Percentiles rank a stretch among this genome's conserved stretches.
These are phyloP conservation scores for Penicillium pulvis DNA, from an alignment of 495 filamentous ascomycete species.

Conservation along the genomic window DNA sequence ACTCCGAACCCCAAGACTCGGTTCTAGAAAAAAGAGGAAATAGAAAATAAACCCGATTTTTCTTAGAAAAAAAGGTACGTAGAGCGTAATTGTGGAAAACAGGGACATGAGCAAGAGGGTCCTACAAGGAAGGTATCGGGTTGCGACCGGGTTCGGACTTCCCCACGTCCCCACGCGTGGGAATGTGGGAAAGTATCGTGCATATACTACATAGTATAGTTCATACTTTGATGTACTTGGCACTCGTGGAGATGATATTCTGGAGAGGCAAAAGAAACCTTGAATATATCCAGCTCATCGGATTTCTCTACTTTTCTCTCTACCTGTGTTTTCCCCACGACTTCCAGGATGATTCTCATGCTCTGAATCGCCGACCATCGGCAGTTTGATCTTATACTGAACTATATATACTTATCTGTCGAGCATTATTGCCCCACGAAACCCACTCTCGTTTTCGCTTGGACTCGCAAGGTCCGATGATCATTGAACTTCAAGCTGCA, in stretches of 20 bases:
- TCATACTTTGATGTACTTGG: too few species aligned
- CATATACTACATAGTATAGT: too few species aligned
- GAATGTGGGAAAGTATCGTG: not conserved
- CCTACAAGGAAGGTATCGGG: not conserved
- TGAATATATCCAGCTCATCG: too few species aligned
- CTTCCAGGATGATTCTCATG: not conserved
- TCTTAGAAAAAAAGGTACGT: too few species aligned
- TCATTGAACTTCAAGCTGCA: not conserved
- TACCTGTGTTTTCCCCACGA: too few species aligned
- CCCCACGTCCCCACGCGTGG: slow-evolving; percentile 20
- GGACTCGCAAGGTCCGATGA: not conserved
- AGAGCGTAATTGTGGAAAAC: not conserved
- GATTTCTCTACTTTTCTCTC: too few species aligned
- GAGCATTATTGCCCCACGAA: slow-evolving; percentile 8
- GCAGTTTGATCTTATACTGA: not conserved
- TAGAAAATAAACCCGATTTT: too few species aligned
- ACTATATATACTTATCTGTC: too few species aligned
- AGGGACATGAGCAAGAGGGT: not conserved
- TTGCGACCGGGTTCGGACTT: not conserved
- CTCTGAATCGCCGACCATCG: slow-evolving; percentile 11
- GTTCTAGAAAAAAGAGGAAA: not conserved
- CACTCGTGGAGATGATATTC: too few species aligned
- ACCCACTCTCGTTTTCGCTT: slow-evolving; percentile 1
- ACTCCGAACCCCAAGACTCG: not conserved
- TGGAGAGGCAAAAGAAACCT: too few species aligned